phyloP scores from a whole-genome alignment of 2,329 filamentous ascomycete species.

The Zasmidium angulare region DNA sequence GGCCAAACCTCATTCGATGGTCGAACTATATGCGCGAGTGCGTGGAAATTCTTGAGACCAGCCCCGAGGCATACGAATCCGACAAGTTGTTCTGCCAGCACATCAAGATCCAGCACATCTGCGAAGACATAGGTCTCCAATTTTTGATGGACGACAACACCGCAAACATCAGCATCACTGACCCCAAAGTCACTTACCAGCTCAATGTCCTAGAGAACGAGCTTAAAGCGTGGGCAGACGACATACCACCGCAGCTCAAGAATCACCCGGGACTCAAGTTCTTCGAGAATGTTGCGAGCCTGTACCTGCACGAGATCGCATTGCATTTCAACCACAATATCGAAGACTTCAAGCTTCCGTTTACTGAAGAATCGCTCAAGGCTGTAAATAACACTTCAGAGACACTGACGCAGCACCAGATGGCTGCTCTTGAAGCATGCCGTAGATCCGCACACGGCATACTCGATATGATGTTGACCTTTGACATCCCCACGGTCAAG shows the following conservation, averaged over 20 bases:
- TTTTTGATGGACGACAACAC: constrained; percentile 58
- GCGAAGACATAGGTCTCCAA: constrained; percentile 56
- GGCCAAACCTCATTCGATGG: constrained; percentile 61
- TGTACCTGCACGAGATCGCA: constrained; percentile 53
- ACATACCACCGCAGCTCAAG: constrained; percentile 41
- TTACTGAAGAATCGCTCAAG: constrained; percentile 43
- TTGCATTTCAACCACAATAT: constrained; percentile 48
- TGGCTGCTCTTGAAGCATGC: constrained; percentile 49
- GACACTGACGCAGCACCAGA: constrained; percentile 47
- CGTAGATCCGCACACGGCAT: constrained; percentile 48
- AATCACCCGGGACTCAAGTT: constrained; percentile 39
- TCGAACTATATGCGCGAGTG: constrained; percentile 64
- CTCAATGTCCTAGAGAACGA: constrained; percentile 57
- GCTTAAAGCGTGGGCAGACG: constrained; percentile 48
- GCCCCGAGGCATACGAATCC: constrained; percentile 56
- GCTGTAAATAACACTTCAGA: constrained; percentile 40
- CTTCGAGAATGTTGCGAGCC: constrained; percentile 48
- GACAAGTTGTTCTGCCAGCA: constrained; percentile 59
- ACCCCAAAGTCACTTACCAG: constrained; percentile 56
- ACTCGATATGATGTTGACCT: constrained; percentile 50
- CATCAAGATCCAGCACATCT: constrained; percentile 58
- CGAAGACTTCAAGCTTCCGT: constrained; percentile 48
- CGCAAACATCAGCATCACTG: constrained; percentile 53
- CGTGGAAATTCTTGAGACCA: constrained; percentile 56
- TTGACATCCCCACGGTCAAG: constrained; percentile 45